phyloP scores from a whole-genome alignment of 2,329 filamentous ascomycete genomes.

The Arthrinium puccinioides region DNA sequence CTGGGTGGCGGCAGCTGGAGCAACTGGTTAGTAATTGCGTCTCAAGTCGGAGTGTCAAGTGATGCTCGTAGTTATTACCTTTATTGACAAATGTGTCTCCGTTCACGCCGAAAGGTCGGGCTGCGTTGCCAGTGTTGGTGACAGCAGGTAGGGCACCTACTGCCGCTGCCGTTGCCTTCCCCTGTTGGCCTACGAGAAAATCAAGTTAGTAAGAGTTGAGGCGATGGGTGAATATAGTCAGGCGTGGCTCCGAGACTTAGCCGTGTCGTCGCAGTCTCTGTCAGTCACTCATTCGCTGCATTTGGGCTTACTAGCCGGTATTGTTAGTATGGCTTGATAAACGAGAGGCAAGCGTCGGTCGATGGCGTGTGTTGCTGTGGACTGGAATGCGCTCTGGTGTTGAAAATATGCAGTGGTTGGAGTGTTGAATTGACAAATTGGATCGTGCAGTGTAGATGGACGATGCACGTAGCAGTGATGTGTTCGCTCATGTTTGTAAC shows the following conservation, averaged over 20 bases:
- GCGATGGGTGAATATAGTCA: background rate
- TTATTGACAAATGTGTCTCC: conserved; percentile 46
- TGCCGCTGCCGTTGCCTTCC: conserved; percentile 38
- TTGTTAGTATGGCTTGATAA: background rate
- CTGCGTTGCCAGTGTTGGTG: conserved; percentile 34
- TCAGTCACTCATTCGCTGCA: background rate
- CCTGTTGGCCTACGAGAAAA: conserved; percentile 2
- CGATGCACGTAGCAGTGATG: conserved; percentile 10
- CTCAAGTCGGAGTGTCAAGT: conserved; percentile 9
- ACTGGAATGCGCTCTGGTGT: conserved; percentile 13
- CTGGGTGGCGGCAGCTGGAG: conserved; percentile 47
- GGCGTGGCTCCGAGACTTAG: background rate
- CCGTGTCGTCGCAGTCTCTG: background rate
- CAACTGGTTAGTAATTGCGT: conserved; percentile 50
- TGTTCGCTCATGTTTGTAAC: conserved; percentile 8
- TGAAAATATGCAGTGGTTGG: too few species aligned
- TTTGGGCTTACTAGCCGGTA: background rate
- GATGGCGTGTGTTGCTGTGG: background rate
- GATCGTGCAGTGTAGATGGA: conserved; percentile 7
- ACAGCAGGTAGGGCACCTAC: conserved; percentile 41
- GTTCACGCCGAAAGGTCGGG: conserved; percentile 49
- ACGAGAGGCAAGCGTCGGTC: background rate
- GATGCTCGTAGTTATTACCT: conserved; percentile 33
- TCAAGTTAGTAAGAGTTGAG: background rate
- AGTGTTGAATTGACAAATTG: conserved; percentile 15